Evolutionary conservation across 176 grass and related monocot species (phyloP), one percentile per base, ranked within the genome.

Genomic region (Triticum dicoccoides): DNA sequence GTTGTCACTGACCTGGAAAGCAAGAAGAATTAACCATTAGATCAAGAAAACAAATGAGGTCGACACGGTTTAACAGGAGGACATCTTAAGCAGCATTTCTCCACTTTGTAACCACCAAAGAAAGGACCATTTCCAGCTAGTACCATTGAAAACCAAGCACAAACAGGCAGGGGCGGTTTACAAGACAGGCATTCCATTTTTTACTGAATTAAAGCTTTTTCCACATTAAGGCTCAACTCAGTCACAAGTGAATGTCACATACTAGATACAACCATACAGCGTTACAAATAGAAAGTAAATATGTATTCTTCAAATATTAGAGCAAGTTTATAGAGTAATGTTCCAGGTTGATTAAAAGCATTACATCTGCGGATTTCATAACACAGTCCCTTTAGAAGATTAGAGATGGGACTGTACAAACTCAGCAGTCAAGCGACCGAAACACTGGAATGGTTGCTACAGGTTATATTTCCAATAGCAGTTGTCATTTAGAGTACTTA

Each of bases 1-100:
- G 81, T 92, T 92, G 54, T 93, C 96, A 0, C 86, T 75, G 15
- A 95, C 93, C 96, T 98, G 66, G 25, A 20, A 73, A 67, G 11
- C 1, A 58, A 27, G 13, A 56, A 56, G 59, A 33, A 87, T 72
- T 73, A 79, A 4, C 6, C 1, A 45, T 67, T 24, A 83, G 9
- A 54, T 54, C 18, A 59, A 59, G 18, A 21, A 58, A 21, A 59
- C 17, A 59, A 59, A 21, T 49, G 51, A 21, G 2, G 54, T 0
- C 2, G 0, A 8, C 54, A 59, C 9, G 6, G 18, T 59, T 58
- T 59, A 21, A 20, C 18, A 59, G 54, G 17, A 20, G 8, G 18
- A 3, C 6, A 21, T 21, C 54, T 59, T 21, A 59, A 21, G 51
- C 18, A 21, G 54, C 23, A 39, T 29, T 38, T 32, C 21, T 6